Evolutionary conservation across 2,329 filamentous ascomycete genomes (phyloP), one percentile per base, ranked within the genome.

Genomic region (Trichophyton simii): DNA sequence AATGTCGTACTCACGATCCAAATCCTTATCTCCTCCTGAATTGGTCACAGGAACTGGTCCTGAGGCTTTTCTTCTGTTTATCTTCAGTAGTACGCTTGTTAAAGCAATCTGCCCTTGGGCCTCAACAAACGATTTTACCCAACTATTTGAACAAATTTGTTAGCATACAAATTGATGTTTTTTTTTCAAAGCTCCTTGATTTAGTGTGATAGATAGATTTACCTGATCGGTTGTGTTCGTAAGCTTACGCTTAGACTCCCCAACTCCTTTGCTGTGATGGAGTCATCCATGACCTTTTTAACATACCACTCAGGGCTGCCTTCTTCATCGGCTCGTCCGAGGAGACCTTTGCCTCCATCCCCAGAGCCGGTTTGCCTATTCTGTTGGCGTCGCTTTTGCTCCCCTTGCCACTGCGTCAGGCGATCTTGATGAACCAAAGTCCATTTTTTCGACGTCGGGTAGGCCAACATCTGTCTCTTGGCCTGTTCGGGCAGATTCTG

Each of bases 291-390:
- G 63, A 97, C 89, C 72, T 89, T 92, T 72, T 90, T 88, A 60
- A 99, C 92, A 73, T 96, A 99, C 92, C 92, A 99, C 76, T 97
- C 92, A 2, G 94, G 94, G 58, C 89, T 95, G 52, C 91, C 92
- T 74, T 97, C 94, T 72, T 97, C 92, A 71, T 96, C 91, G 6
- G 89, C 89, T 67, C 89, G 85, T 48, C 85, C 83, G 46, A 90
- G 82, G 63, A 92, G 83, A 67, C 88, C 86, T 63, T 83, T 71
- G 73, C 72, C 82, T 9, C 75, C 83, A 61, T 86, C 82, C 60
- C 81, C 79, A 66, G 86, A 88, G 66, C 89, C 84, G 65, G 87
- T 85, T 63, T 80, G 81, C 64, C 87, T 85, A 41, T 87, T 84
- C 60, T 89, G 88, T 68, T 87, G 83, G 67, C 89, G 82, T 67